Evolutionary conservation across 2,329 filamentous ascomycete species (phyloP), one percentile per base, ranked within the genome.

Genomic region (Fusarium longipes): DNA sequence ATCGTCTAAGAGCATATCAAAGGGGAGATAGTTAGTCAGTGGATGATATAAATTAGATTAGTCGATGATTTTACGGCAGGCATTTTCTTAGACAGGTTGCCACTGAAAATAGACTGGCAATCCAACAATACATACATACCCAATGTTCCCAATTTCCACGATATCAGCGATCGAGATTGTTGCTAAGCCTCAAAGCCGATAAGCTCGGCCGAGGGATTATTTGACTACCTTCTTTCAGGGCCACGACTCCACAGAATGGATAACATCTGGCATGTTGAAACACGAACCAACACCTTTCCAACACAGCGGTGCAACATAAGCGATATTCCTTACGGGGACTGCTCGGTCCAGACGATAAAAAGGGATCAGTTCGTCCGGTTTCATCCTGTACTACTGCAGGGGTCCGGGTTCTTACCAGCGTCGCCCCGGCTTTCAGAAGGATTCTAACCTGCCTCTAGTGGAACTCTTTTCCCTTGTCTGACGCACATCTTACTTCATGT

Each of bases 1-100:
- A 61, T 73, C 29, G 14, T 69, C 8, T 74, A 59, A 48, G 25
- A 24, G n/a, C 8, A 3, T n/a, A n/a, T 8, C 5, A 7, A 17
- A 15, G 8, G n/a, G 18, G 10, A 11, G 5, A 48, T 36, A 36
- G 9, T 27, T 25, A 35, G 20, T 33, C 5, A 48, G 20, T 15
- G 25, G 17, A 40, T 15, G 7, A 44, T 33, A 49, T 22, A 40
- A 3, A 43, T 24, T 22, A 18, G 36, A 15, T 63, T 33, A 44
- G 44, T 20, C 25, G 25, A 58, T 32, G 5, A 38, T 27, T 36
- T 30, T 57, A 38, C 33, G 32, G 44, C 39, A 30, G 12, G 29
- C 24, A 51, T 32, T 57, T 30, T 38, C 30, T 54, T 54, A 30
- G 9, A 29, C 40, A 51, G 43, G 18, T 36, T 42, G 15, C 42